Conservation (phyloP, 257 asterid species). For the Solanum stenotomum region DNA sequence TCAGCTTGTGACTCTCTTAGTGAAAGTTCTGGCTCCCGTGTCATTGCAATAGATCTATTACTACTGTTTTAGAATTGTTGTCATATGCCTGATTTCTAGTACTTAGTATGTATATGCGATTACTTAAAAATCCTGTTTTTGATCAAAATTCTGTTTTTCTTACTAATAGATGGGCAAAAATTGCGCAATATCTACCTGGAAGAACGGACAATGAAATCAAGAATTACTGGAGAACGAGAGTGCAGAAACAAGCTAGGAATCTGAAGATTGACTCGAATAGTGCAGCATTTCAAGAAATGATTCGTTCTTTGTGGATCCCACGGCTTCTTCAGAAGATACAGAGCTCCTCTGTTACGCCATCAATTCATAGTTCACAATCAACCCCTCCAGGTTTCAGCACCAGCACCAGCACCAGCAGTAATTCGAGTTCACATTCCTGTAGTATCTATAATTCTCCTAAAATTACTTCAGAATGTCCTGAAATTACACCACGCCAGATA, state of each 20-base stretch:
- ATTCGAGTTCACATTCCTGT: background rate
- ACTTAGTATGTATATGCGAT: background rate
- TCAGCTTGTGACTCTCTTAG: background rate
- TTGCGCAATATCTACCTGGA: slow-evolving; percentile 27
- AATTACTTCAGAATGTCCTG: background rate
- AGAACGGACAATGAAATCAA: slow-evolving; percentile 36
- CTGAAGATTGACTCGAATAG: slow-evolving; percentile 23
- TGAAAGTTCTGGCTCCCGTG: background rate
- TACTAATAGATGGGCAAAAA: slow-evolving; percentile 25
- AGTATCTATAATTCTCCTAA: background rate
- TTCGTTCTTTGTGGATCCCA: slow-evolving; percentile 26
- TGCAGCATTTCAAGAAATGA: slow-evolving; percentile 15
- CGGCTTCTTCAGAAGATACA: slow-evolving; percentile 22
- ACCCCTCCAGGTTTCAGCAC: background rate
- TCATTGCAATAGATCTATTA: background rate
- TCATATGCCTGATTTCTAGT: background rate
- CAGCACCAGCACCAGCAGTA: background rate
- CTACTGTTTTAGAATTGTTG: background rate
- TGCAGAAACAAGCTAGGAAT: slow-evolving; percentile 29
- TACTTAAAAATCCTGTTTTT: background rate
- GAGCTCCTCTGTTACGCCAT: background rate
- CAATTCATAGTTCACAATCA: background rate
- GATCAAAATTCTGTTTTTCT: background rate
- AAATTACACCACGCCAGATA: background rate
- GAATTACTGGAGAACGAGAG: slow-evolving; percentile 33